Evolutionary conservation across 2,329 filamentous ascomycete species (phyloP), one percentile per base, ranked within the genome.

Genomic region (Colletotrichum sojae): DNA sequence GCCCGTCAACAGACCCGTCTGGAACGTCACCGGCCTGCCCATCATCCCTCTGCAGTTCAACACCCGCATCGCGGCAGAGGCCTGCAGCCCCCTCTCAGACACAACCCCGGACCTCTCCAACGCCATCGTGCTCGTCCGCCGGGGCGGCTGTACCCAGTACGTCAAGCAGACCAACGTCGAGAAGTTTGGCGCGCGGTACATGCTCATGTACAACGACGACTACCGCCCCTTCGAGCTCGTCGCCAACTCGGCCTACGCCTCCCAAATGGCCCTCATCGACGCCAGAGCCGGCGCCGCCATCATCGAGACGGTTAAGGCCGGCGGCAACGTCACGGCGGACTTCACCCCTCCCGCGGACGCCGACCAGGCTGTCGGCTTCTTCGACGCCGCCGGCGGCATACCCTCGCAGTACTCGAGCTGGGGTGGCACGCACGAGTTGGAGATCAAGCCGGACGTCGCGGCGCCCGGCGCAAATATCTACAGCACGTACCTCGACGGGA

Each of bases 381-480:
- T 71, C 22, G 69, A 75, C 25, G 53, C 74, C 0, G 69, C 70
- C 2, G 81, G 78, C 12, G 82, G 81, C 2, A 79, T 78, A 18
- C 73, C 83, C 20, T 79, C 76, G 61, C 76, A 74, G 3, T 84
- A 77, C 67, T 83, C 79, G 18, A 79, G 77, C 49, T 84, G 83
- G 81, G 83, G 83, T 5, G 79, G 80, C 5, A 81, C 77, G 5
- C 82, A 82, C 71, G 82, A 85, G 61, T 75, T 84, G 10, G 76
- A 78, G 58, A 75, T 83, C 55, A 83, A 83, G 73, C 82, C 83
- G 8, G 79, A 85, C 49, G 73, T 85, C 54, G 80, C 80, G 8
- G 78, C 82, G 0, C 82, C 83, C 3, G 83, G 83, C 49, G 80
- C 81, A 52, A 77, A 79, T 48, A 85, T 86, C 67, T 78, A 83